Evolutionary conservation across 2,329 filamentous ascomycete genomes (phyloP).

Genomic region (Alternaria metachromatica): DNA sequence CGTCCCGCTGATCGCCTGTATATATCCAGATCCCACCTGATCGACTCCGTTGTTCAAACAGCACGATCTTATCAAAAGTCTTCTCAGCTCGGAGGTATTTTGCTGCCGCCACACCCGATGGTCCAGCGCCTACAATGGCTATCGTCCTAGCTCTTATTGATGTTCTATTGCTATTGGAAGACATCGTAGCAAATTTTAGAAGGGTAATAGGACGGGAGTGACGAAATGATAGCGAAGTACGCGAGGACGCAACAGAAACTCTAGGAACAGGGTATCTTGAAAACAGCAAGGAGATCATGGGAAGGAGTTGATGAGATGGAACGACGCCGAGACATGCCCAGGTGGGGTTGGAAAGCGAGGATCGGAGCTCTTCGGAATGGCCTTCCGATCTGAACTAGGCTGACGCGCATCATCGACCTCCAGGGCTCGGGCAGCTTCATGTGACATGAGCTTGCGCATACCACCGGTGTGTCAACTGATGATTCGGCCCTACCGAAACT

Average conservation of each 20-base stretch:
- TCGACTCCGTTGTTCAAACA: slow-evolving; percentile 81
- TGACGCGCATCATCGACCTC: slow-evolving; percentile 15
- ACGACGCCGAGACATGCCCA: neutral
- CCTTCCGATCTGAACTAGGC: slow-evolving; percentile 15
- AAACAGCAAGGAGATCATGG: neutral
- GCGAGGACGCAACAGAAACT: neutral
- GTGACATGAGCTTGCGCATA: neutral
- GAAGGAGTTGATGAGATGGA: neutral
- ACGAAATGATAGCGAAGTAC: neutral
- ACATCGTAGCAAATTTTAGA: neutral
- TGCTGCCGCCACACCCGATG: slow-evolving; percentile 77
- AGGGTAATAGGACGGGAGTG: neutral
- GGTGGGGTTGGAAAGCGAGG: slow-evolving; percentile 7
- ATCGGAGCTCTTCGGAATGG: slow-evolving; percentile 22
- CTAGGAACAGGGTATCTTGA: neutral
- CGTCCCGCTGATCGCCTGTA: slow-evolving; percentile 58
- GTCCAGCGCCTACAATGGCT: slow-evolving; percentile 83
- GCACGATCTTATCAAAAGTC: slow-evolving; percentile 70
- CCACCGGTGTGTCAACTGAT: neutral
- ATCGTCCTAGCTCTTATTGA: slow-evolving; percentile 62
- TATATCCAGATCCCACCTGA: slow-evolving; percentile 91
- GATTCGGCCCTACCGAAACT: neutral
- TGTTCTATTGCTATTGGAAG: slow-evolving; percentile 17
- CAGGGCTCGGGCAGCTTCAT: neutral
- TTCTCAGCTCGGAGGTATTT: slow-evolving; percentile 78